phyloP scores from a whole-genome alignment of 176 grass and related monocot genomes.

The Carex pumila region DNA sequence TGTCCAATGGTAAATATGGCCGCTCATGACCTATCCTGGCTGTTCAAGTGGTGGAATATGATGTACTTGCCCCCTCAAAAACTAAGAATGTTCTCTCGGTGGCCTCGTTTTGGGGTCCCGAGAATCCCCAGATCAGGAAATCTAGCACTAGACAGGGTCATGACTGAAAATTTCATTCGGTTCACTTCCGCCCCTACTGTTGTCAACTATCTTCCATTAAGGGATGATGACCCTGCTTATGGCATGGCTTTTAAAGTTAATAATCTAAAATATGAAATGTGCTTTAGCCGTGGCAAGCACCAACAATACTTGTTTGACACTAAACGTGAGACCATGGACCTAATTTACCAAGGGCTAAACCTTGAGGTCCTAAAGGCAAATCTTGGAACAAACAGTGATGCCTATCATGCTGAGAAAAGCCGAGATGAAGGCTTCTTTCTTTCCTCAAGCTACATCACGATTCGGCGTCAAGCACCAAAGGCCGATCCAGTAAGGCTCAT shows the following conservation, averaged over 20 bases:
- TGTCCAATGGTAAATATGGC: slow-evolving; percentile 63
- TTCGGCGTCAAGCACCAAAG: slow-evolving; percentile 89
- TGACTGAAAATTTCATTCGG: slow-evolving; percentile 94
- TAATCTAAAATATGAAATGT: slow-evolving; percentile 75
- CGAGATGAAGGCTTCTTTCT: slow-evolving; percentile 81
- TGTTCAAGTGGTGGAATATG: slow-evolving; percentile 73
- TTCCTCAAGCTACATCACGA: slow-evolving; percentile 85
- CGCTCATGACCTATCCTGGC: slow-evolving; percentile 79
- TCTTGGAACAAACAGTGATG: slow-evolving; percentile 45
- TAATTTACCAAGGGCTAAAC: slow-evolving; percentile 90
- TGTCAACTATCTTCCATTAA: slow-evolving; percentile 60
- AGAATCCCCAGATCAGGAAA: slow-evolving; percentile 87
- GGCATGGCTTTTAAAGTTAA: slow-evolving; percentile 60
- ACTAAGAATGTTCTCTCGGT: slow-evolving; percentile 88
- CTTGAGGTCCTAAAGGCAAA: slow-evolving; percentile 71
- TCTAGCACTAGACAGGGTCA: slow-evolving; percentile 88
- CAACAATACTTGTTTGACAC: slow-evolving; percentile 78
- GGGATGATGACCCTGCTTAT: slow-evolving; percentile 79
- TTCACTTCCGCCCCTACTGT: slow-evolving; percentile 48
- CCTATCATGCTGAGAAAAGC: slow-evolving; percentile 47
- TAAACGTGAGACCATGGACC: slow-evolving; percentile 93
- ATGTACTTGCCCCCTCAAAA: slow-evolving; percentile 92
- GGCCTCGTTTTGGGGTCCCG: slow-evolving; percentile 92
- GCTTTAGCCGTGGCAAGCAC: slow-evolving; percentile 83
- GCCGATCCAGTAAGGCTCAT: slow-evolving; percentile 73